These are phyloP conservation scores for Entrophospora sp. DNA, from an alignment of 192 early-diverging fungal genomes.

Conservation along the genomic window DNA sequence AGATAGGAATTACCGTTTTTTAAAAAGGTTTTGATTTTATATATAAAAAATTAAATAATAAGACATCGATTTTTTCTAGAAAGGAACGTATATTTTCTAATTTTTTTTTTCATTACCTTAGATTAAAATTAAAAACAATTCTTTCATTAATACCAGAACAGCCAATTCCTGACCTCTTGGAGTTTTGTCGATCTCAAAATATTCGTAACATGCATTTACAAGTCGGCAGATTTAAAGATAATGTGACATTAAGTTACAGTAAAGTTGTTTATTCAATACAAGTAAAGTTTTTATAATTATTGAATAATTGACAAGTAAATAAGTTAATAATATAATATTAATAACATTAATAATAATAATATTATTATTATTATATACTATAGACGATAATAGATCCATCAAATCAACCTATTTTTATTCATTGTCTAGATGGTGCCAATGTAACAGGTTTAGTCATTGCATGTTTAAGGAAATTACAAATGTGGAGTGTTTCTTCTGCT, in stretches of 20 bases:
- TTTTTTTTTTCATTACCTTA: slow-evolving; percentile 16
- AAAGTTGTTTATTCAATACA: slow-evolving; percentile 60
- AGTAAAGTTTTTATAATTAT: slow-evolving; percentile 18
- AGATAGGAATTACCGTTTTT: slow-evolving; percentile 74
- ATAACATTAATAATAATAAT: neutral
- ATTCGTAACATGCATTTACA: slow-evolving; percentile 62
- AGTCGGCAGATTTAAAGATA: slow-evolving; percentile 81
- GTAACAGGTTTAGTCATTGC: slow-evolving; percentile 78
- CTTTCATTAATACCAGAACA: slow-evolving; percentile 76
- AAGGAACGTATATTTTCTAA: no score
- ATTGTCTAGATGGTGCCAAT: slow-evolving; percentile 84
- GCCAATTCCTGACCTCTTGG: slow-evolving; percentile 46
- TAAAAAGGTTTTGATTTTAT: slow-evolving; percentile 44
- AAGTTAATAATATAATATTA: no score
- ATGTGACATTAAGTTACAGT: slow-evolving; percentile 70
- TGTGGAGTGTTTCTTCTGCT: slow-evolving; percentile 69
- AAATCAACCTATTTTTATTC: slow-evolving; percentile 74
- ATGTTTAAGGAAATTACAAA: slow-evolving; percentile 84
- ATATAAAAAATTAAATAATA: neutral
- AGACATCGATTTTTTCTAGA: neutral
- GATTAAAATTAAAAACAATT: slow-evolving; percentile 68
- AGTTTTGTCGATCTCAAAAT: slow-evolving; percentile 53
- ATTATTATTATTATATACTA: slow-evolving; percentile 17
- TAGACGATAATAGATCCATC: slow-evolving; percentile 65
- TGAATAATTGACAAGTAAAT: neutral